These are phyloP conservation scores for Colletotrichum lini DNA, from an alignment of 2,329 filamentous ascomycete species.

Conservation along the genomic window DNA sequence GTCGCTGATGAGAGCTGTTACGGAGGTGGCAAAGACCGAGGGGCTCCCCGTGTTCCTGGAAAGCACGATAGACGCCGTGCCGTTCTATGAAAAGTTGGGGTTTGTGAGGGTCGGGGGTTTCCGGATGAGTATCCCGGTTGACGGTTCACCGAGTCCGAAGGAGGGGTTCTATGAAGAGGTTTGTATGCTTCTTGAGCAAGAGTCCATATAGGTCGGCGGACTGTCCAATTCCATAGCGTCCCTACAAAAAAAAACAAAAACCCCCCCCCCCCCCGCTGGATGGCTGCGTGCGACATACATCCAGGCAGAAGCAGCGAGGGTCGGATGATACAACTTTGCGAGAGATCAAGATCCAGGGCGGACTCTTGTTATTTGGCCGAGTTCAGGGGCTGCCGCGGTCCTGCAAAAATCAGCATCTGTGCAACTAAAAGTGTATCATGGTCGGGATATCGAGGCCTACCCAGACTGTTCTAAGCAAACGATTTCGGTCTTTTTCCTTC, in stretches of 20 bases:
- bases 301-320: not conserved
- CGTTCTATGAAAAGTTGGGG: constrained; percentile 55
- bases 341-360: not conserved
- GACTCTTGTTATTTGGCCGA: no score
- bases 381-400: not conserved
- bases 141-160: no score
- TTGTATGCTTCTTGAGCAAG: constrained; percentile 18
- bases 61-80: constrained; percentile 55
- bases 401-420: not conserved
- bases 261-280: no score
- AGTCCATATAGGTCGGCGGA: not conserved
- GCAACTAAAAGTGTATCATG: not conserved
- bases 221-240: not conserved
- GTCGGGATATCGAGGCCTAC: not conserved
- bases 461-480: not conserved
- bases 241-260: no score
- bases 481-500: no score
- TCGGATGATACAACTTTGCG: not conserved
- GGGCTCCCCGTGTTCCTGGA: constrained; percentile 55
- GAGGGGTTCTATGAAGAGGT: constrained; percentile 5
- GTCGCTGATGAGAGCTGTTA: constrained; percentile 51
- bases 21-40: constrained; percentile 51
- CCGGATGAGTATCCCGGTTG: constrained; percentile 52
- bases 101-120: constrained; percentile 52
- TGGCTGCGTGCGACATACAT: not conserved